A percentile compares a stretch with the other conserved stretches of the same genome.
Evolutionary conservation across 805 yeast genomes (phyloP).

Genomic region (Schwanniomyces pseudopolymorphus): DNA sequence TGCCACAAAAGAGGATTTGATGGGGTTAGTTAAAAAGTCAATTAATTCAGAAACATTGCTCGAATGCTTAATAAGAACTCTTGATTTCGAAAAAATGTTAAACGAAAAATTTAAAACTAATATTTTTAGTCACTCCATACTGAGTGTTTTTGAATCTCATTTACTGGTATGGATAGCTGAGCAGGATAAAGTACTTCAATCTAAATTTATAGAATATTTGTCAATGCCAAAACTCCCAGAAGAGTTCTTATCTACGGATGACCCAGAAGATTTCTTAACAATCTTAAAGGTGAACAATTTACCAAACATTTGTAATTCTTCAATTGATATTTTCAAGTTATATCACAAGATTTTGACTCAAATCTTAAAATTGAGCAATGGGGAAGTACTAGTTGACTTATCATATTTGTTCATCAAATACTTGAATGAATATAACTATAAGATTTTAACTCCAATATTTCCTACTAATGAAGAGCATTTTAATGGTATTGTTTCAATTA

Average conservation of each 20-base stretch:
- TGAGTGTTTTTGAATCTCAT: constrained; percentile 78
- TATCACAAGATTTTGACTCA: constrained; percentile 75
- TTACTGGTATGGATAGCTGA: constrained; percentile 81
- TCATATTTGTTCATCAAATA: constrained; percentile 64
- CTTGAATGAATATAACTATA: constrained; percentile 46
- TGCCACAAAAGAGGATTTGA: constrained; percentile 65
- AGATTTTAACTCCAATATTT: constrained; percentile 32
- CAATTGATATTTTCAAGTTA: constrained; percentile 80
- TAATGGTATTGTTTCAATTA: constrained; percentile 62
- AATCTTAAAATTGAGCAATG: constrained; percentile 42
- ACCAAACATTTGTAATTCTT: constrained; percentile 75
- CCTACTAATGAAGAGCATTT: constrained; percentile 44
- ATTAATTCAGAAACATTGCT: constrained; percentile 66
- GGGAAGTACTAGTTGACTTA: constrained; percentile 51
- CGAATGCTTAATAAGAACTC: constrained; percentile 67
- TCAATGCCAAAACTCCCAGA: constrained; percentile 54
- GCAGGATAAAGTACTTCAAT: constrained; percentile 65
- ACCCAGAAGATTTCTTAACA: constrained; percentile 28
- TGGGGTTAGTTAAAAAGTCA: constrained; percentile 24
- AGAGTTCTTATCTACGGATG: constrained; percentile 23
- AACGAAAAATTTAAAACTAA: constrained; percentile 58
- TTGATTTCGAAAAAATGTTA: constrained; percentile 79
- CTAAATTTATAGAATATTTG: constrained; percentile 64
- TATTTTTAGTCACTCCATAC: constrained; percentile 49
- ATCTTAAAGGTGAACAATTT: constrained; percentile 46